Evolutionary conservation across 768 basidiomycete species (phyloP), one percentile per base, ranked within the genome.

Genomic region (Leccinum subtestaceum): DNA sequence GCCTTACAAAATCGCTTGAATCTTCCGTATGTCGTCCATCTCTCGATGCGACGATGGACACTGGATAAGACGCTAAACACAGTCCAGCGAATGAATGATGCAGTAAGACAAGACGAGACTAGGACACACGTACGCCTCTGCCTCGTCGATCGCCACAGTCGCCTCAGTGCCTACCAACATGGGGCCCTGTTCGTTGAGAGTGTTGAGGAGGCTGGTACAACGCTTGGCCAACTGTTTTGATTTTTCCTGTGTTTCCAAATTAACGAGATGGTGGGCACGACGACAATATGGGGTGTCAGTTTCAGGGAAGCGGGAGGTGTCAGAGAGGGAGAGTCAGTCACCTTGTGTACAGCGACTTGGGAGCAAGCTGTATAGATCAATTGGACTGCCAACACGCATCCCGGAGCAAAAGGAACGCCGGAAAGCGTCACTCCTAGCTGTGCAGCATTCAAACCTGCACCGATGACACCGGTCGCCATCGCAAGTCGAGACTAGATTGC

Each of bases 341-440:
- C 84, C 78, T 83, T 84, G 67, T 83, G 77, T 21, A 77, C 67
- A 21, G 74, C 66, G 19, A 84, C 75, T 57, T 82, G 72, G 7
- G 78, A 73, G 62, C 83, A 85, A 19, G 75, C 60, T 7, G 69
- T 57, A n/a, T 72, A 69, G 59, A 85, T 82, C 56, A 79, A 75
- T 60, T 79, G 73, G 9, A 84, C 62, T 0, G 77, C 60, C 55
- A 76, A 68, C 6, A 78, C 79, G 17, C 76, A 78, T 4, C 79
- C 74, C 0, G 79, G 74, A 27, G 77, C 76, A 47, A 77, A 79
- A 5, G 83, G 83, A 3, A 80, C 71, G 50, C 81, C 81, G 2
- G 71, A 75, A 0, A 78, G 52, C 13, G 78, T 70, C 12, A 77
- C 79, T n/a, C 76, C 79, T 34, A 83, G 60, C 55, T 80, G 77